These are phyloP conservation scores for Citrullus mucosospermus DNA, from an alignment of 306 rosid genomes.

Conservation along the genomic window DNA sequence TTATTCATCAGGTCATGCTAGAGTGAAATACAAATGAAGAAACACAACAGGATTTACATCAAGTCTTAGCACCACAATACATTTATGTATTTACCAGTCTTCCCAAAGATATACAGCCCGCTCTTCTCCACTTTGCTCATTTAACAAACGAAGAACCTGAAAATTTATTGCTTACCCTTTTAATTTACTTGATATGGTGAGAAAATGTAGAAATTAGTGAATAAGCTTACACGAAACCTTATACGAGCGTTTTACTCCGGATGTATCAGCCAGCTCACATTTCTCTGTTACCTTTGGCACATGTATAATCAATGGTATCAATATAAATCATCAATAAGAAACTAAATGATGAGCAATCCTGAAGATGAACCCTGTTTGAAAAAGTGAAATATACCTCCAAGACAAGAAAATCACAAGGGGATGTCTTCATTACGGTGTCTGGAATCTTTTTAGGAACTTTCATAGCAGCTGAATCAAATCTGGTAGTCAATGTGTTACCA, in stretches of 20 bases:
- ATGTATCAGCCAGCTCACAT: constrained; percentile 28
- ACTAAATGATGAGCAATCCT: background rate
- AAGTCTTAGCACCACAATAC: constrained; percentile 6
- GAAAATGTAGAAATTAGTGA: constrained; percentile 1
- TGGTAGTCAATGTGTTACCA: constrained; percentile 15
- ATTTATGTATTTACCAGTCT: constrained; percentile 51
- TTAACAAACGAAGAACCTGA: constrained; percentile 79
- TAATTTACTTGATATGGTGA: constrained; percentile 8
- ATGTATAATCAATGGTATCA: constrained; percentile 10
- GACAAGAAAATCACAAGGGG: constrained; percentile 47
- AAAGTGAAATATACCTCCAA: constrained; percentile 56
- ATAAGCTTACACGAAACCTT: constrained; percentile 49
- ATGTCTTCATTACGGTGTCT: constrained; percentile 8
- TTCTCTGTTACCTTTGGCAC: constrained; percentile 56
- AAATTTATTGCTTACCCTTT: constrained; percentile 19
- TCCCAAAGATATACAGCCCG: constrained; percentile 44
- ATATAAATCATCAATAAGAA: constrained; percentile 4
- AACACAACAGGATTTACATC: background rate
- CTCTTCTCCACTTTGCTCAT: constrained; percentile 74
- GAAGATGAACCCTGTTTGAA: background rate
- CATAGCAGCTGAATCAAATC: constrained; percentile 20
- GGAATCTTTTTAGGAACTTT: constrained; percentile 9
- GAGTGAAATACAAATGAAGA: background rate
- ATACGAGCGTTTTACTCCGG: constrained; percentile 30
- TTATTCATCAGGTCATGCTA: background rate